Conservation (phyloP, 2,329 filamentous ascomycete genomes). For the Pseudopithomyces chartarum region DNA sequence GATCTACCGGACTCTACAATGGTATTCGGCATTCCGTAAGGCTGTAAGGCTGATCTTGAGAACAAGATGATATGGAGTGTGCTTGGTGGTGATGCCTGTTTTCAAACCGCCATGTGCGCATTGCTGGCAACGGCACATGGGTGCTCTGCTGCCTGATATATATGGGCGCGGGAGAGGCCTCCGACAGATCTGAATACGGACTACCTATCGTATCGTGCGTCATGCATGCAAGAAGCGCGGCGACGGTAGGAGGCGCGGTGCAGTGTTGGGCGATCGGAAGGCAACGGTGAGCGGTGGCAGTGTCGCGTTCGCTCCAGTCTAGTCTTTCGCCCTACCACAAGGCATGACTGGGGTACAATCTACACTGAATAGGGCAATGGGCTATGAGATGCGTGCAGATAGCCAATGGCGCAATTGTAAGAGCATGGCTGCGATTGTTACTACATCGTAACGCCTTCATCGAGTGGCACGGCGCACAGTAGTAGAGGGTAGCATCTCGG, state of each 20-base stretch:
- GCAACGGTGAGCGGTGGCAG: conserved; percentile 9
- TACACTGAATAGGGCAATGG: background rate
- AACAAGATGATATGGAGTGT: background rate
- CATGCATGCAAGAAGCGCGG: conserved; percentile 8
- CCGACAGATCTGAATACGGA: conserved; percentile 8
- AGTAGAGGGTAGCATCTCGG: background rate
- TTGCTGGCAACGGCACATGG: background rate
- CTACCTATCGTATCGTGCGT: conserved; percentile 8
- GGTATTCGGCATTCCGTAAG: background rate
- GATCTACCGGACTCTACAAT: background rate
- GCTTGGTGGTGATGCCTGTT: background rate
- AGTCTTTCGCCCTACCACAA: background rate
- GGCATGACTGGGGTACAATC: background rate
- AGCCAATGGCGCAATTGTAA: background rate
- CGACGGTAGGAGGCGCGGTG: conserved; percentile 5
- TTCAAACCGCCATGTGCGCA: background rate
- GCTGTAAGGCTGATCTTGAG: background rate
- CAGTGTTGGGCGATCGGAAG: conserved; percentile 1
- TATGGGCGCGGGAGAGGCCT: conserved; percentile 1
- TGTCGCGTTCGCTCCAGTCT: background rate
- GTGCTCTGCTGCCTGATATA: conserved; percentile 4
- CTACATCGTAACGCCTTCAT: background rate
- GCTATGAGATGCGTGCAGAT: background rate
- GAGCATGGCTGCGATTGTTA: background rate
- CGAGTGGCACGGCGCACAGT: background rate